Percentiles rank a stretch among this genome's conserved stretches.
phyloP scores from a whole-genome alignment of 306 rosid genomes.

The Dalbergia cochinchinensis region DNA sequence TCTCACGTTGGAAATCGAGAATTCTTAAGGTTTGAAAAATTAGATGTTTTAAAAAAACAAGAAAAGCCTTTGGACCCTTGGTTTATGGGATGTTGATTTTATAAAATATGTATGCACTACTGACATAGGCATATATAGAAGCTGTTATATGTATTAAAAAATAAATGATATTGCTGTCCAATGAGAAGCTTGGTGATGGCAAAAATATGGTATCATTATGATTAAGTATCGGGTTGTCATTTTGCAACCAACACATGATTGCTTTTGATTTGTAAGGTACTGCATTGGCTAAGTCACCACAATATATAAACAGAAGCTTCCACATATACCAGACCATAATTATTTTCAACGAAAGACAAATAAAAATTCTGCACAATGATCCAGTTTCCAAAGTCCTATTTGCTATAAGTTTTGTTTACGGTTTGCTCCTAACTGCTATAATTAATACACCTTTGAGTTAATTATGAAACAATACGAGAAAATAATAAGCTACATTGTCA shows the following conservation, averaged over 20 bases:
- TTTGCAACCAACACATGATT: slow-evolving; percentile 28
- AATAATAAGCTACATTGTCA: slow-evolving; percentile 13
- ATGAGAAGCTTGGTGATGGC: slow-evolving; percentile 31
- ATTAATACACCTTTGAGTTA: neutral
- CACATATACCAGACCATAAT: neutral
- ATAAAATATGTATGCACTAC: neutral
- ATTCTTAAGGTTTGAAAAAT: neutral
- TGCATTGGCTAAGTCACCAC: slow-evolving; percentile 5
- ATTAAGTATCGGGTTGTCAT: slow-evolving; percentile 38
- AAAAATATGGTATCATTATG: slow-evolving; percentile 18
- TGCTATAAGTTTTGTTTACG: neutral
- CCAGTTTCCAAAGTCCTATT: slow-evolving; percentile 10
- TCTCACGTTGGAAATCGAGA: slow-evolving; percentile 4
- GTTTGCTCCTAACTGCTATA: neutral
- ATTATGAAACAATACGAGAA: slow-evolving; percentile 7
- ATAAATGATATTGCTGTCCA: slow-evolving; percentile 17
- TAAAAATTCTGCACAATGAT: neutral
- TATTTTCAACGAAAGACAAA: neutral
- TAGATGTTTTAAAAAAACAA: neutral
- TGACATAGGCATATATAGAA: slow-evolving; percentile 1
- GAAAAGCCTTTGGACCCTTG: neutral
- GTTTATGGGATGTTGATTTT: slow-evolving; percentile 7
- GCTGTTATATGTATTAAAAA: neutral
- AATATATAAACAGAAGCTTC: slow-evolving; percentile 3
- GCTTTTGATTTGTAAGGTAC: neutral